These are phyloP conservation scores for Alternaria longipes DNA, from an alignment of 2,329 filamentous ascomycete genomes.

Conservation along the genomic window DNA sequence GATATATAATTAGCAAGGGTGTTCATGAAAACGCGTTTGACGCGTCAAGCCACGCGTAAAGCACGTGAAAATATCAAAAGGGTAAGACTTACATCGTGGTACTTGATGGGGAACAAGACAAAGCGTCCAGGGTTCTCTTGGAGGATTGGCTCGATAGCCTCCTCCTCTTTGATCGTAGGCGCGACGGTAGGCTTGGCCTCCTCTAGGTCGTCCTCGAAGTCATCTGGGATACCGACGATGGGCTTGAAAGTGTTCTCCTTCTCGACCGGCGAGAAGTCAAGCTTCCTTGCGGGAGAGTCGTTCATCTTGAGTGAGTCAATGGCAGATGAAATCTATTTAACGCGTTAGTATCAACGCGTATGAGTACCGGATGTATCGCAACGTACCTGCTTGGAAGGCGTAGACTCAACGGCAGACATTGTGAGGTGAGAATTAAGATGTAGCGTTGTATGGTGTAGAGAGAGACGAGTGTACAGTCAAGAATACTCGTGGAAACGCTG, in stretches of 20 bases:
- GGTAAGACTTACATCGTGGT: constrained; percentile 83
- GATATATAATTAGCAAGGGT: constrained; percentile 41
- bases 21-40: constrained; percentile 53
- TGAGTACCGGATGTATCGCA: constrained; percentile 28
- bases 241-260: constrained; percentile 82
- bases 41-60: constrained; percentile 67
- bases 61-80: constrained; percentile 8
- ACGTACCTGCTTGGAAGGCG: constrained; percentile 76
- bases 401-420: constrained; percentile 79
- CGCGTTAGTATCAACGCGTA: constrained; percentile 51
- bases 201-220: constrained; percentile 50
- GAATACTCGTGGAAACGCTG: constrained; percentile 29
- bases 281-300: constrained; percentile 90
- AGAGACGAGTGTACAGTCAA: constrained; percentile 27
- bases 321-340: constrained; percentile 77
- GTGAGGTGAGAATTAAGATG: constrained; percentile 36
- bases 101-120: constrained; percentile 98
- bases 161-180: constrained; percentile 67
- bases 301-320: constrained; percentile 89
- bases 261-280: constrained; percentile 74
- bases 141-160: constrained; percentile 87
- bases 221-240: constrained; percentile 60
- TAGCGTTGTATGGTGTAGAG: constrained; percentile 16
- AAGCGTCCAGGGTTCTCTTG: constrained; percentile 97
- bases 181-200: constrained; percentile 64